These are phyloP conservation scores for Fusarium sp. DNA, from an alignment of 2,329 filamentous ascomycete species.

Conservation along the genomic window DNA sequence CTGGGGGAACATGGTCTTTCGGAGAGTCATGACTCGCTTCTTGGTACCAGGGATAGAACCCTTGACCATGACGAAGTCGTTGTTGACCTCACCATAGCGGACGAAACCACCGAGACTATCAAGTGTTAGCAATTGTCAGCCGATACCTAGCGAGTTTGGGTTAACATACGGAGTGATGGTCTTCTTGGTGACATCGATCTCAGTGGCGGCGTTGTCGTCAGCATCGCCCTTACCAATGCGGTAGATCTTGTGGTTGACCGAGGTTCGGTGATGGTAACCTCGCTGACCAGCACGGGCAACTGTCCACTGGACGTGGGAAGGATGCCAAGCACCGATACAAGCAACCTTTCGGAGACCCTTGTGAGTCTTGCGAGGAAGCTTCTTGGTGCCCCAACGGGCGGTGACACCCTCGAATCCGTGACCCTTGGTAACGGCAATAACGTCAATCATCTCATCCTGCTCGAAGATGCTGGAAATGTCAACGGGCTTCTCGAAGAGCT, in stretches of 20 bases:
- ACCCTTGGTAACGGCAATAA: conserved; percentile 99
- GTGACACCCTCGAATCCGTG: conserved; percentile 99
- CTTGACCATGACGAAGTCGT: conserved; percentile 99
- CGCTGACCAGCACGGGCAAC: conserved; percentile 99
- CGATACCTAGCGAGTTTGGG: neutral
- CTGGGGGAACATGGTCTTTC: conserved; percentile 98
- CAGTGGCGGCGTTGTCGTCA: conserved; percentile 92
- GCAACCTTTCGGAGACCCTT: conserved; percentile 99
- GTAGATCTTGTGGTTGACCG: conserved; percentile 99
- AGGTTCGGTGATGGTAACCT: conserved; percentile 99
- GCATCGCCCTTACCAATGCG: conserved; percentile 93
- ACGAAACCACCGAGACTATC: conserved; percentile 96
- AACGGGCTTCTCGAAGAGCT: conserved; percentile 99
- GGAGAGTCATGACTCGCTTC: conserved; percentile 99
- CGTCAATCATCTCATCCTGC: conserved; percentile 99
- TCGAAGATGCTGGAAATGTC: conserved; percentile 95
- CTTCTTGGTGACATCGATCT: conserved; percentile 99
- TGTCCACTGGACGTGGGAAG: conserved; percentile 99
- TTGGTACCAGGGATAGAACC: conserved; percentile 96
- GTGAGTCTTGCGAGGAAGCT: conserved; percentile 99
- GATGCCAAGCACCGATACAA: conserved; percentile 99
- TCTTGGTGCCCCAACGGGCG: conserved; percentile 99
- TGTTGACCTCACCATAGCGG: conserved; percentile 98
- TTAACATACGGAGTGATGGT: conserved; percentile 95
- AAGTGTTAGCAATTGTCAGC: conserved; percentile 45